These are phyloP conservation scores for Fraxinus anomala DNA, from an alignment of 257 asterid species.

Conservation along the genomic window DNA sequence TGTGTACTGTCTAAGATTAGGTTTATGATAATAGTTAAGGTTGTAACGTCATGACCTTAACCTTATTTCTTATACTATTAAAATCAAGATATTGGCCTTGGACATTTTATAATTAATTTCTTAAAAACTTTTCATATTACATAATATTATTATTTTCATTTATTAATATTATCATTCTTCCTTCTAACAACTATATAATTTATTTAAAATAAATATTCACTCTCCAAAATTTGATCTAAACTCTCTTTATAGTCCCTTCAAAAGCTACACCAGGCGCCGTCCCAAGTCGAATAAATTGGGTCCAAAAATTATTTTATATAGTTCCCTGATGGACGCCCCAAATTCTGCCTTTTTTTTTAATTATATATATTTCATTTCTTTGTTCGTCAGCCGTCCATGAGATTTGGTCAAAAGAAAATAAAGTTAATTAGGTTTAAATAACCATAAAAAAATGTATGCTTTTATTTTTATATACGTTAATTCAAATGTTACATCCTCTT, in stretches of 20 bases:
- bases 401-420: slow-evolving; percentile 37
- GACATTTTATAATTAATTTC: too few relatives aligned
- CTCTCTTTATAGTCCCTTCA: neutral
- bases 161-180: too few relatives aligned
- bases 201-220: neutral
- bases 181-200: too few relatives aligned
- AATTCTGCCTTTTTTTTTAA: slow-evolving; percentile 17
- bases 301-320: slow-evolving; percentile 4
- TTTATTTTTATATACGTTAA: neutral
- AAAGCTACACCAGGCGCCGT: slow-evolving; percentile 25
- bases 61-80: too few relatives aligned
- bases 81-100: too few relatives aligned
- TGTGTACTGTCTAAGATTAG: too few relatives aligned
- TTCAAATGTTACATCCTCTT: neutral
- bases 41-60: too few relatives aligned
- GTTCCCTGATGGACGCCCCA: slow-evolving; percentile 35
- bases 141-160: neutral
- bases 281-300: slow-evolving; percentile 1
- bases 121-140: neutral
- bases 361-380: slow-evolving; percentile 16
- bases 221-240: neutral
- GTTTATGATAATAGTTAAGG: too few relatives aligned
- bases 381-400: slow-evolving; percentile 31
- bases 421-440: slow-evolving; percentile 29
- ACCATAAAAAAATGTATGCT: neutral